Conservation (phyloP, 805 yeast genomes). For the Naumovozyma baii region DNA sequence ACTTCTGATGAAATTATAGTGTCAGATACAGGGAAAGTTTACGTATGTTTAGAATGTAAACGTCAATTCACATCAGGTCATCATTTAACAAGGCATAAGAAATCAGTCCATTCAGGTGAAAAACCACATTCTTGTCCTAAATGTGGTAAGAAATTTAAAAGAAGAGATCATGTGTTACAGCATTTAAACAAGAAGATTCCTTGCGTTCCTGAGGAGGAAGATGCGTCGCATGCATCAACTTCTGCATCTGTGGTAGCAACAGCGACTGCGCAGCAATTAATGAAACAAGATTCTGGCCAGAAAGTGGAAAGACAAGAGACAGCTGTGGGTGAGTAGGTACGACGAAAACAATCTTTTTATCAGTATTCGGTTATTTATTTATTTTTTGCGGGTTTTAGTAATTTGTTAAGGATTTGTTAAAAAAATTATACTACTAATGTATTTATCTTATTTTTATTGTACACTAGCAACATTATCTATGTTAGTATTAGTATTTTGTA, state of each 20-base stretch:
- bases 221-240: conserved; percentile 8
- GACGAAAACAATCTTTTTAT: too few species aligned
- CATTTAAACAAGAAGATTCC: conserved; percentile 32
- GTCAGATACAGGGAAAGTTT: conserved; percentile 29
- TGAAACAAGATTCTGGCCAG: conserved; percentile 1
- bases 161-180: conserved; percentile 32
- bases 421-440: too few species aligned
- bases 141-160: conserved; percentile 31
- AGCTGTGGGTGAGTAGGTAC: too few species aligned
- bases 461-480: too few species aligned
- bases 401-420: too few species aligned
- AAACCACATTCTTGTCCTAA: conserved; percentile 32
- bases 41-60: conserved; percentile 30
- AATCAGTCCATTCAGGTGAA: conserved; percentile 32
- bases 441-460: too few species aligned
- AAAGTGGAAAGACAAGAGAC: background rate
- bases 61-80: conserved; percentile 32
- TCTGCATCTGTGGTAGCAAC: too few species aligned
- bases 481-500: too few species aligned
- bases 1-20: conserved; percentile 25
- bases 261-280: background rate
- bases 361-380: too few species aligned
- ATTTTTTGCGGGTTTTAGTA: too few species aligned
- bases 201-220: conserved; percentile 14
- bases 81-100: conserved; percentile 32